A percentile compares a stretch with the other conserved stretches of the same genome.
Conservation (phyloP, 106 monocot species). For the Iris macrosiphon region DNA sequence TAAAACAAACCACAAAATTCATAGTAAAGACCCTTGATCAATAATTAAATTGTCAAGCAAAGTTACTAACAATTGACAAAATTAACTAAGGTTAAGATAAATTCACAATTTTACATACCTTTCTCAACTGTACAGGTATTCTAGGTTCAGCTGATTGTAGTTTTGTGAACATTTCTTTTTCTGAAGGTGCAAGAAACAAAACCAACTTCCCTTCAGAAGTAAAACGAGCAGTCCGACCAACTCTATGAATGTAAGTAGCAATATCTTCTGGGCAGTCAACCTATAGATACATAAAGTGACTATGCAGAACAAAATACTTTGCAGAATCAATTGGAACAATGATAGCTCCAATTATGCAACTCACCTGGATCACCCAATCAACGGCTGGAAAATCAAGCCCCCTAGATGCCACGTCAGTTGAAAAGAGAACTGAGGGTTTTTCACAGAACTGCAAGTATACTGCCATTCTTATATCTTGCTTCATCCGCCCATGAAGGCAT, state of each 20-base stretch:
- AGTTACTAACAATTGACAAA: no score
- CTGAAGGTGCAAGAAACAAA: constrained; percentile 74
- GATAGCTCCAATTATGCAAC: no score
- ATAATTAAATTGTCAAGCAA: no score
- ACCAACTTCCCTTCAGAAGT: constrained; percentile 70
- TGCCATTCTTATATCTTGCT: constrained; percentile 64
- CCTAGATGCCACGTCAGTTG: constrained; percentile 86
- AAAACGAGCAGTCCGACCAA: constrained; percentile 96
- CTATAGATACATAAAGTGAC: constrained; percentile 20
- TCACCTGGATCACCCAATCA: constrained; percentile 97
- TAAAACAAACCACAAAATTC: no score
- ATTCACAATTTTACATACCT: no score
- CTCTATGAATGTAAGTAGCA: constrained; percentile 83
- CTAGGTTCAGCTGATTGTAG: constrained; percentile 63
- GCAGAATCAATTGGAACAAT: neutral
- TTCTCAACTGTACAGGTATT: constrained; percentile 76
- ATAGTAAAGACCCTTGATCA: no score
- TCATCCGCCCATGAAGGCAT: constrained; percentile 93
- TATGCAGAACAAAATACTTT: neutral
- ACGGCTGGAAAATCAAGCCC: constrained; percentile 89
- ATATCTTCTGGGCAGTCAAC: constrained; percentile 97
- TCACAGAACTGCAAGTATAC: constrained; percentile 73
- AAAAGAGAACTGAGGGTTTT: constrained; percentile 69
- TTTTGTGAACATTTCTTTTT: constrained; percentile 73
- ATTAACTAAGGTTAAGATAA: no score